A percentile compares a stretch with the other conserved stretches of the same genome.
phyloP scores from a whole-genome alignment of 371 early-diverging fungal species.

The Mortierella sp. region DNA sequence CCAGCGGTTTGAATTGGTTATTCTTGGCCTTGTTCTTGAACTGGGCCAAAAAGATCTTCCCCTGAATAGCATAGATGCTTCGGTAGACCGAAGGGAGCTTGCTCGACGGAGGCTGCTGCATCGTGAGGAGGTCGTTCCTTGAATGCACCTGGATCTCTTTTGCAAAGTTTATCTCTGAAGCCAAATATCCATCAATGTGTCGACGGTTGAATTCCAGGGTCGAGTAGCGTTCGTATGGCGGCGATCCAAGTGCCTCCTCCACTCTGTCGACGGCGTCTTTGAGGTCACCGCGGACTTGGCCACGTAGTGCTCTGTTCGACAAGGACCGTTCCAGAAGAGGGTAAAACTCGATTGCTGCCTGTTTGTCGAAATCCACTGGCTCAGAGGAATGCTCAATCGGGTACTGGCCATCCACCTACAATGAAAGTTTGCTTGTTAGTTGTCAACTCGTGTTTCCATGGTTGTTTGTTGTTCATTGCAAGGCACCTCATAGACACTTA shows the following conservation, averaged over 20 bases:
- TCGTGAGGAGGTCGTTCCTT: slow-evolving; percentile 30
- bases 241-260: slow-evolving; percentile 64
- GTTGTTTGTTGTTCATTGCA: no score
- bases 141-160: slow-evolving; percentile 38
- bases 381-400: slow-evolving; percentile 70
- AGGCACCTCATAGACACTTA: slow-evolving; percentile 34
- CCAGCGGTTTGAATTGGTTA: slow-evolving; percentile 68
- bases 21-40: slow-evolving; percentile 68
- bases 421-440: not conserved
- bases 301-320: slow-evolving; percentile 58
- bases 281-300: slow-evolving; percentile 64
- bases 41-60: slow-evolving; percentile 70
- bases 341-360: slow-evolving; percentile 70
- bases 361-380: slow-evolving; percentile 63
- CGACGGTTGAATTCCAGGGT: slow-evolving; percentile 55
- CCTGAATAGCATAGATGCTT: slow-evolving; percentile 73
- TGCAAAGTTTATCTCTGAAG: slow-evolving; percentile 57
- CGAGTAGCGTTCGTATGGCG: slow-evolving; percentile 63
- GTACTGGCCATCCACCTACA: slow-evolving; percentile 65
- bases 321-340: slow-evolving; percentile 62
- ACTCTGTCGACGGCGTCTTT: slow-evolving; percentile 73
- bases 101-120: slow-evolving; percentile 55
- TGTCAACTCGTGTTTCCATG: not conserved
- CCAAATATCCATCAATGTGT: slow-evolving; percentile 57
- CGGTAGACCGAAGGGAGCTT: slow-evolving; percentile 54